phyloP scores from a whole-genome alignment of 768 basidiomycete genomes.

The Boletus speciosus region DNA sequence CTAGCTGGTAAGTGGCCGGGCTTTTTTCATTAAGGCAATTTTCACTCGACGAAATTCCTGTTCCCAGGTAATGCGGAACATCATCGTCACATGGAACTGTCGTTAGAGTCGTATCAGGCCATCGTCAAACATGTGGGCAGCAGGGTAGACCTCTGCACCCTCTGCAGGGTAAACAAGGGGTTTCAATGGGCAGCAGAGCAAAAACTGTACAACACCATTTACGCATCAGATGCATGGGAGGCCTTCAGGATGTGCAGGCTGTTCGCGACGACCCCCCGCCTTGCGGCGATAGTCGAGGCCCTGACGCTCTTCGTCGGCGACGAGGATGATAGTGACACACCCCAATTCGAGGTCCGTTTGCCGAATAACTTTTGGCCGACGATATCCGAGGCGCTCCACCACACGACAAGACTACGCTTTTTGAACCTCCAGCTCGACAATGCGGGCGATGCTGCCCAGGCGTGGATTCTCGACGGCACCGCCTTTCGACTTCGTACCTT shows the following conservation, averaged over 20 bases:
- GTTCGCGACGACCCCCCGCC: constrained; percentile 43
- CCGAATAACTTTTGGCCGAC: constrained; percentile 47
- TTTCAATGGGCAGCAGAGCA: constrained; percentile 56
- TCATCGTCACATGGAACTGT: constrained; percentile 50
- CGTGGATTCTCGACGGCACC: constrained; percentile 40
- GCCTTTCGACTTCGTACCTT: constrained; percentile 57
- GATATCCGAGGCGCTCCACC: constrained; percentile 47
- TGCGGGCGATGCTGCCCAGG: constrained; percentile 24
- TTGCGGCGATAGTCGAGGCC: constrained; percentile 51
- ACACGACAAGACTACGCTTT: constrained; percentile 45
- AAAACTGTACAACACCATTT: constrained; percentile 57
- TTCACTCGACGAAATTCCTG: not conserved
- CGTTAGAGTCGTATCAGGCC: constrained; percentile 55
- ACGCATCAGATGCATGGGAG: constrained; percentile 38
- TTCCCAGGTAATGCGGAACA: constrained; percentile 35
- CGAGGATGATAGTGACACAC: constrained; percentile 5
- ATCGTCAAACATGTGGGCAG: constrained; percentile 51
- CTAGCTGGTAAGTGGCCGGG: constrained; percentile 7
- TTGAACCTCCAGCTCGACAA: constrained; percentile 46
- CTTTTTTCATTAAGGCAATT: not conserved
- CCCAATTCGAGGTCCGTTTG: constrained; percentile 7
- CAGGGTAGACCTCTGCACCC: constrained; percentile 50
- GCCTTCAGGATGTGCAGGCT: constrained; percentile 46
- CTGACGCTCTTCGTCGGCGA: constrained; percentile 47
- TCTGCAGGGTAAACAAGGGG: constrained; percentile 55